Base-by-base conservation (phyloP, 768 basidiomycete species). In the Lanmaoa pseudosensibilis region DNA sequence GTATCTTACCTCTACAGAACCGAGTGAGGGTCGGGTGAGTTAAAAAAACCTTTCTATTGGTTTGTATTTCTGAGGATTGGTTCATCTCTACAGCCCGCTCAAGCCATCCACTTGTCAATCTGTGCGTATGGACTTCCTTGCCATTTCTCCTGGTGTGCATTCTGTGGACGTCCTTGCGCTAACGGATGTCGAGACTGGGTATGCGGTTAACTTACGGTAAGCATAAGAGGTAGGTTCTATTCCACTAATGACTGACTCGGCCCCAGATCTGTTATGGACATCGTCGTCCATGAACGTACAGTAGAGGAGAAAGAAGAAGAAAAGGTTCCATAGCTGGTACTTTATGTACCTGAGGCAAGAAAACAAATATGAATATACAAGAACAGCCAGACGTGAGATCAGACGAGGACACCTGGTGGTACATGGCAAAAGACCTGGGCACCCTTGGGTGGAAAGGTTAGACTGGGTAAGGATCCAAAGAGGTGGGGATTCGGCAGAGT, bases 81-180 rank as follows among this genome's bases (percentile, higher is more conserved):
- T 45, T 33, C 19, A 36, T 15, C 50, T 57, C 27, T 52, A 11
- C 60, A 93, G 90, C 12, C 92, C 92, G 13, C 77, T 94, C 19
- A 77, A 82, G n/a, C 88, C 92, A 4, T 83, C 84, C 12, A 86
- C 90, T 1, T 92, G 91, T 66, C 92, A 94, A 69, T 90, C 89
- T 19, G 89, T 94, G 25, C 78, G 90, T 39, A 92, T 94, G 87
- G 82, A 87, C 56, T 93, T 94, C 64, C 73, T 94, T 45, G 91
- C 92, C 3, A 74, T 94, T 46, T 79, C 82, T 9, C 86, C 90
- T 19, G 92, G 92, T 4, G 84, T 93, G 2, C 91, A 94, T 65
- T 77, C 85, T 3, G 80, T 94, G 49, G 85, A 89, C 58, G 78
- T 81, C 6, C 73, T 94, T 50, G 85, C 84, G 1, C 73, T 94